Base-by-base conservation (phyloP, 129 eudicot species). In the Saussurea involucrata region DNA sequence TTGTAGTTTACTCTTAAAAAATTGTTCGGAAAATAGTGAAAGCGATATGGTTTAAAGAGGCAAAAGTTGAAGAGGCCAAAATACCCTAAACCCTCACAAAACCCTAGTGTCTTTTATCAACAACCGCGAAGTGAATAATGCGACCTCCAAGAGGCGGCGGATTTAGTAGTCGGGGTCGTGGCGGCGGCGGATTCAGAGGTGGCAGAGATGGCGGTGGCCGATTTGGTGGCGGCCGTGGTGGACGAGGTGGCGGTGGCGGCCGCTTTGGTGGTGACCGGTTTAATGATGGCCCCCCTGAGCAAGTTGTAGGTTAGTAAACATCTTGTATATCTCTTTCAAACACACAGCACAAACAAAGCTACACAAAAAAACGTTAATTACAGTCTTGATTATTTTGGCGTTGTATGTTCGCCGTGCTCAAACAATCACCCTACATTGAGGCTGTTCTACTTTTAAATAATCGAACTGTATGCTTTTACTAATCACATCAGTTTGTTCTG, bases 281-380 rank as follows among this genome's bases (percentile, higher is more conserved):
- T 65, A 83, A 89, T 13, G 92, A 88, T 63, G 92, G 92, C 5
- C 93, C 90, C 0, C 93, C 93, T 49, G 78, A 81, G 40, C 78
- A 86, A 86, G 90, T 89, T 40, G 85, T 86, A 27, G 90, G 90
- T 86, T 40, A 67, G 88, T 72, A 24, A 31, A 12, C 73, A 33
- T 49, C 74, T 28, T 24, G 10, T 49, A 24, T 5, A 53, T 4
- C 37, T 69, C 12, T 66, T 6, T 71, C 3, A 25, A 4, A 22
- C 9, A 3, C 60, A 4, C 20, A 20, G 11, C 64, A 6, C 31
- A 8, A 0, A 15, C 27, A 53, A 8, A 13, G 61, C 17, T 72
- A 22, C 71, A 46, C 58, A 13, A 2, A 1, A 40, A 40, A 40
- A 40, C 17, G 2, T 63, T 44, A 46, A 29, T 63, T 42, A 46